These are phyloP conservation scores for Leishmania guyanensis DNA, from an alignment of 208 protist species.

Conservation along the genomic window DNA sequence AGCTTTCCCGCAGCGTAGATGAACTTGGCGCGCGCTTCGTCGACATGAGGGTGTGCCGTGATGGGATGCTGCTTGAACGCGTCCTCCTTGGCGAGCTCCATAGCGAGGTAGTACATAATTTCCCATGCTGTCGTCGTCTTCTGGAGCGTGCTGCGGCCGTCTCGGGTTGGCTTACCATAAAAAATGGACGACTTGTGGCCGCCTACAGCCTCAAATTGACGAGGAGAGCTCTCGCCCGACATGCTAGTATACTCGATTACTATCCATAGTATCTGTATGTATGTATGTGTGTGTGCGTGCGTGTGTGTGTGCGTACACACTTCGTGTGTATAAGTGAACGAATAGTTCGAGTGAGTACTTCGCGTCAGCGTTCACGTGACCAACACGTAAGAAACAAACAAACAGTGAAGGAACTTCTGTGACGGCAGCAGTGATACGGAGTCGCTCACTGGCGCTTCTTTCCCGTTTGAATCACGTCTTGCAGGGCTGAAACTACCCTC, in stretches of 20 bases:
- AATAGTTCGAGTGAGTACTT: not conserved
- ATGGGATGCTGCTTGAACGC: not conserved
- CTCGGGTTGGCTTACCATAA: constrained; percentile 43
- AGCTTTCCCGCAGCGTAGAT: constrained; percentile 25
- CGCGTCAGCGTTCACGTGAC: not conserved
- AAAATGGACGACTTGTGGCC: constrained; percentile 65
- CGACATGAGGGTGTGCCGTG: not conserved
- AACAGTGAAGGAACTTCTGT: not conserved
- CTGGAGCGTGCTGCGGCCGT: constrained; percentile 50
- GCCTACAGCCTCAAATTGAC: constrained; percentile 48
- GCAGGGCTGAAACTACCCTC: not conserved
- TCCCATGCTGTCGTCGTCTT: constrained; percentile 80
- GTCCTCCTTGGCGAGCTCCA: constrained; percentile 31
- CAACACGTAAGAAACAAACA: not conserved
- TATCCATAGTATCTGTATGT: not conserved
- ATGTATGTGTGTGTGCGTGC: not conserved
- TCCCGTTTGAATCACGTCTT: not conserved
- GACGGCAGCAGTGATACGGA: not conserved
- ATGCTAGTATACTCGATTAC: constrained; percentile 1
- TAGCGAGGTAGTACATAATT: constrained; percentile 61
- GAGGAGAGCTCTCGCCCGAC: not conserved
- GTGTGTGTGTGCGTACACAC: not conserved
- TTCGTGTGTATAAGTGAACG: not conserved
- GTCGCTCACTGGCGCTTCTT: not conserved
- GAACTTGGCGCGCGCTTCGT: constrained; percentile 21